These are phyloP conservation scores for Rhodofomes roseus DNA, from an alignment of 1,284 basidiomycete genomes.

Conservation along the genomic window DNA sequence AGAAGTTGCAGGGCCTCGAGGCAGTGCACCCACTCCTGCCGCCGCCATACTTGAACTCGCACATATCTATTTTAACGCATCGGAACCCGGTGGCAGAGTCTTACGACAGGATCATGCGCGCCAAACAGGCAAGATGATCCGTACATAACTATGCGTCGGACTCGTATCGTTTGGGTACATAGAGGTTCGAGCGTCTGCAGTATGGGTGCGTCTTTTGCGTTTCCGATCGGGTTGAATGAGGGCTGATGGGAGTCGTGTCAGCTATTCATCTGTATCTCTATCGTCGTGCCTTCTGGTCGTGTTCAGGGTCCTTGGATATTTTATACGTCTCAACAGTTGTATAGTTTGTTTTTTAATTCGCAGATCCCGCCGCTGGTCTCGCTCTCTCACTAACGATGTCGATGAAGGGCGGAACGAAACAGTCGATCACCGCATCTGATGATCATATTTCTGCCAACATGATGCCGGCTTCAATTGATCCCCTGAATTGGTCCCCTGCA, in stretches of 20 bases:
- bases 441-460: too few species aligned
- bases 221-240: background rate
- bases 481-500: too few species aligned
- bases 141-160: too few species aligned
- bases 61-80: constrained; percentile 60
- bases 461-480: too few species aligned
- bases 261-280: constrained; percentile 4
- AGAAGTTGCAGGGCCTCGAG: constrained; percentile 48
- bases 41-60: constrained; percentile 62
- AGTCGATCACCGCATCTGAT: too few species aligned
- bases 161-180: background rate
- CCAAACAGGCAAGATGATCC: constrained; percentile 36
- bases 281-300: background rate
- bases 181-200: background rate
- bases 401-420: too few species aligned
- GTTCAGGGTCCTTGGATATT: background rate
- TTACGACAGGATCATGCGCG: constrained; percentile 61
- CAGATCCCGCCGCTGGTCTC: background rate
- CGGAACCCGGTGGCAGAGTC: constrained; percentile 65
- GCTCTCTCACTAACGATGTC: too few species aligned
- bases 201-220: background rate
- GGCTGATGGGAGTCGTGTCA: background rate
- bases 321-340: background rate
- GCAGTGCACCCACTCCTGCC: constrained; percentile 65
- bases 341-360: background rate